These are phyloP conservation scores for Fomitopsis schrenkii DNA, from an alignment of 1,284 basidiomycete species.

Conservation along the genomic window DNA sequence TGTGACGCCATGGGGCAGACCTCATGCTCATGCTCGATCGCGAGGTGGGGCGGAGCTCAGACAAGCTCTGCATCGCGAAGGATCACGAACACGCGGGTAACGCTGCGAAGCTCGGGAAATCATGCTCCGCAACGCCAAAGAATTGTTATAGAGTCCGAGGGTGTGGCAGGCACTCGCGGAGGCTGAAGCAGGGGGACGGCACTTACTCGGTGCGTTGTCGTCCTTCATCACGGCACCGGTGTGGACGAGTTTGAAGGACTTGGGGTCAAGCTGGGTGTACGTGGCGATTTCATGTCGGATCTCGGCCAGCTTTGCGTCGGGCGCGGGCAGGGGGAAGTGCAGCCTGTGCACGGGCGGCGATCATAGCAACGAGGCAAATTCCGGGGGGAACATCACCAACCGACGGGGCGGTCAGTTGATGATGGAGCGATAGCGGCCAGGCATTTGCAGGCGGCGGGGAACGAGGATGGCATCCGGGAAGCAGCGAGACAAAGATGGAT, in stretches of 20 bases:
- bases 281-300: conserved; percentile 57
- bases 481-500: background rate
- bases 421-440: conserved; percentile 1
- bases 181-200: conserved; percentile 4
- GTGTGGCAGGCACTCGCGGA: background rate
- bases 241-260: conserved; percentile 76
- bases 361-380: background rate
- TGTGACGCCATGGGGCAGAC: background rate
- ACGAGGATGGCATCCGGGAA: conserved; percentile 3
- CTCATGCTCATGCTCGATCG: background rate
- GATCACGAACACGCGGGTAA: background rate
- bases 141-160: background rate
- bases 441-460: conserved; percentile 2
- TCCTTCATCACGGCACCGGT: conserved; percentile 79
- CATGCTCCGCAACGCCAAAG: conserved; percentile 2
- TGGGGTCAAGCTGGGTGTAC: conserved; percentile 56
- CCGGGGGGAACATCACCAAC: background rate
- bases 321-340: conserved; percentile 53
- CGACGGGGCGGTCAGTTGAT: conserved; percentile 1
- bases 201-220: conserved; percentile 61
- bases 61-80: background rate
- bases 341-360: conserved; percentile 32
- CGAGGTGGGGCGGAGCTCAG: background rate
- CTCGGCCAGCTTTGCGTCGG: conserved; percentile 46
- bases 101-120: background rate